These are phyloP conservation scores for Pseudogymnoascus sp. DNA, from an alignment of 2,329 filamentous ascomycete genomes.

Conservation along the genomic window DNA sequence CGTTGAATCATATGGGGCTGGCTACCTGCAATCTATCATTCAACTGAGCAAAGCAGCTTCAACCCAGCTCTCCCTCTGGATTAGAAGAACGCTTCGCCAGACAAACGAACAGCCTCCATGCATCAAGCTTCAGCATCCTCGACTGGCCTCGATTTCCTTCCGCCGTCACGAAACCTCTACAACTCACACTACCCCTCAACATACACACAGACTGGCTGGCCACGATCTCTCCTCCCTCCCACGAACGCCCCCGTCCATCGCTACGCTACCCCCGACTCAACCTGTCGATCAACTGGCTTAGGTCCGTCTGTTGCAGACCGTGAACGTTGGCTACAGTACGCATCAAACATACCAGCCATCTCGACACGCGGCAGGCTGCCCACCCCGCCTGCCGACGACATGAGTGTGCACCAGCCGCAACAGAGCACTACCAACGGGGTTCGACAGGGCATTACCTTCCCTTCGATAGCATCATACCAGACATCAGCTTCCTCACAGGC, in stretches of 20 bases:
- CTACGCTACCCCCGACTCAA: background rate
- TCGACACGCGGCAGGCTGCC: conserved; percentile 32
- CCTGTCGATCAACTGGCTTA: background rate
- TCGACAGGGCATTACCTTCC: conserved; percentile 29
- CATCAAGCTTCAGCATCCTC: conserved; percentile 26
- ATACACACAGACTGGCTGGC: conserved; percentile 8
- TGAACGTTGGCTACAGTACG: conserved; percentile 14
- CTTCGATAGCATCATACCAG: conserved; percentile 14
- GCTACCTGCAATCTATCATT: background rate
- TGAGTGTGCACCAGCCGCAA: conserved; percentile 41
- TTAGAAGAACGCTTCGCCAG: background rate
- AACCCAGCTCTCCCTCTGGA: background rate
- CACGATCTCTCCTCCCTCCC: conserved; percentile 1
- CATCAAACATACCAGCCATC: conserved; percentile 19
- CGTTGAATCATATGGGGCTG: conserved; percentile 6
- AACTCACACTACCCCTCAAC: conserved; percentile 1
- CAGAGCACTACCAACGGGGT: conserved; percentile 39
- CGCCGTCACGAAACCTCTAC: conserved; percentile 13
- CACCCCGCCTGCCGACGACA: conserved; percentile 43
- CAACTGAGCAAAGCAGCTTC: background rate
- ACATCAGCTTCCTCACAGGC: conserved; percentile 8
- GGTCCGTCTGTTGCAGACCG: background rate
- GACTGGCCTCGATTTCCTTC: conserved; percentile 24
- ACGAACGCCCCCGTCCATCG: background rate
- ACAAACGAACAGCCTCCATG: conserved; percentile 20